These are phyloP conservation scores for Falciphora oryzae DNA, from an alignment of 2,329 filamentous ascomycete species.

Conservation along the genomic window DNA sequence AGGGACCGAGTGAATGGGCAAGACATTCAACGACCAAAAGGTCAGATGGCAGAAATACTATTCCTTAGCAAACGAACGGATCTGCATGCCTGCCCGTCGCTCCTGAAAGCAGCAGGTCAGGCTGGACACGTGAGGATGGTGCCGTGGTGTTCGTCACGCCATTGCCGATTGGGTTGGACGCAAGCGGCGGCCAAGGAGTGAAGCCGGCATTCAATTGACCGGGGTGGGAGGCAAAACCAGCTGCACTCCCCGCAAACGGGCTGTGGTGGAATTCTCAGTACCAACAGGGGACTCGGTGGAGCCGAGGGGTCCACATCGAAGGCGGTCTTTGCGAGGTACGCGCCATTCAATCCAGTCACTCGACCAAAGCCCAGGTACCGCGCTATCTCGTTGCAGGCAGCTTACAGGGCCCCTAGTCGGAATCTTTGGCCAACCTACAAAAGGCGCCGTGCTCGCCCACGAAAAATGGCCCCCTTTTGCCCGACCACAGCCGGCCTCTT, in stretches of 20 bases:
- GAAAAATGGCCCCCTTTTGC: background rate
- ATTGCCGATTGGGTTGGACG: background rate
- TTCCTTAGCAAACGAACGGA: too few species aligned
- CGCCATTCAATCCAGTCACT: background rate
- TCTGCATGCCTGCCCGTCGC: background rate
- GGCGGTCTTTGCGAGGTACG: background rate
- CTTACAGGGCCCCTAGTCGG: background rate
- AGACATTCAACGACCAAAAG: background rate
- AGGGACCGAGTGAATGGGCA: background rate
- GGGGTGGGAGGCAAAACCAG: background rate
- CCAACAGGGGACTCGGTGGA: background rate
- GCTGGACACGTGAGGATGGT: background rate
- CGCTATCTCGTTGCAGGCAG: background rate
- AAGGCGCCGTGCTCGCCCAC: background rate
- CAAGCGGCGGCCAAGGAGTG: background rate
- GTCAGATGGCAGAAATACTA: too few species aligned
- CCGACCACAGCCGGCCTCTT: background rate
- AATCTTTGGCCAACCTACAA: conserved; percentile 1
- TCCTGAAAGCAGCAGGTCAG: background rate
- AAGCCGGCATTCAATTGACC: background rate
- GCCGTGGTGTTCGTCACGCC: background rate
- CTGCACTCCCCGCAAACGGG: background rate
- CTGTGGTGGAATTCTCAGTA: background rate
- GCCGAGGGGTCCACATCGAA: background rate
- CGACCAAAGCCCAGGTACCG: background rate